Evolutionary conservation across 2,329 filamentous ascomycete genomes (phyloP).

Genomic region (Triangularia verruculosa): DNA sequence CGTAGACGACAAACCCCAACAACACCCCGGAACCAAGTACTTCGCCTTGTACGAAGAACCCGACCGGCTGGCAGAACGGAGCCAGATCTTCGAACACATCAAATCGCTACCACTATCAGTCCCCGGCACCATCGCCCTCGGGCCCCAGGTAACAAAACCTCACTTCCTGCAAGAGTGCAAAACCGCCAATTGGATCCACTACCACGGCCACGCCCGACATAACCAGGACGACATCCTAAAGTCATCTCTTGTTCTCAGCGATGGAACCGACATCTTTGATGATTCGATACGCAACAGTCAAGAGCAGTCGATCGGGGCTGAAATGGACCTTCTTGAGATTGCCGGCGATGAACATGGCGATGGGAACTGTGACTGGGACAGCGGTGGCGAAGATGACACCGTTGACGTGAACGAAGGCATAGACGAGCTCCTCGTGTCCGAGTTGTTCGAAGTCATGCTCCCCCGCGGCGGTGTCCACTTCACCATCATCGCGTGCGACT

Average conservation of each 20-base stretch:
- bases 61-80: background rate
- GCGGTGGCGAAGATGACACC: background rate
- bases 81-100: background rate
- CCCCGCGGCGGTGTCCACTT: background rate
- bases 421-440: background rate
- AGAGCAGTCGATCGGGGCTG: background rate
- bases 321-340: background rate
- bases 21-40: background rate
- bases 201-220: background rate
- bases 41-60: background rate
- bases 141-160: background rate
- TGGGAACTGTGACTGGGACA: background rate
- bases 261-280: background rate
- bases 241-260: background rate
- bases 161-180: background rate
- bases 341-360: background rate
- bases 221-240: background rate
- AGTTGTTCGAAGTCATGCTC: background rate
- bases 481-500: background rate
- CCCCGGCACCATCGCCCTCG: background rate
- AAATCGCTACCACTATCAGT: background rate
- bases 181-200: background rate
- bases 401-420: background rate
- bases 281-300: background rate
- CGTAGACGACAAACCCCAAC: background rate